phyloP scores from a whole-genome alignment of 305 asterid genomes.

The Fraxinus paxiana region DNA sequence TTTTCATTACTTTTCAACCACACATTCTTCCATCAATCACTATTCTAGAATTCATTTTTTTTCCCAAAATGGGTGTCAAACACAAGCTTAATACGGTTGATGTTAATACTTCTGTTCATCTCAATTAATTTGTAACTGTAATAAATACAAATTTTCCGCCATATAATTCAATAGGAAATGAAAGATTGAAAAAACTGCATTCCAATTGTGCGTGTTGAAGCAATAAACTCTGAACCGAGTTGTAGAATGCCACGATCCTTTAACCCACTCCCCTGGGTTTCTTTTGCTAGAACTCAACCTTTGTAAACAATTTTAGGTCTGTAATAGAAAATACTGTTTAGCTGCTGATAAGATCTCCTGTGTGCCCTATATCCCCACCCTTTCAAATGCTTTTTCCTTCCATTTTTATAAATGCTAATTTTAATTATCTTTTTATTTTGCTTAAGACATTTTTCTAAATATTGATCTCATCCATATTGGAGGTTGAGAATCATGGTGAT shows the following conservation, averaged over 20 bases:
- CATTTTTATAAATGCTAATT: neutral
- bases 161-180: neutral
- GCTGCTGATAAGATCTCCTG: neutral
- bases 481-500: neutral
- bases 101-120: neutral
- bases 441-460: neutral
- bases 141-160: neutral
- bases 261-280: neutral
- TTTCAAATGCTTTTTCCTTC: neutral
- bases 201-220: neutral
- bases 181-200: neutral
- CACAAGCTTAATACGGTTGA: neutral
- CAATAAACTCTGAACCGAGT: neutral
- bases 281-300: neutral
- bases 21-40: too few species aligned
- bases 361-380: neutral
- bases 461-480: neutral
- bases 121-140: neutral
- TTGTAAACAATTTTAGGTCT: neutral
- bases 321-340: neutral
- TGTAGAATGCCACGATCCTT: neutral
- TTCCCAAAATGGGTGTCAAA: too few species aligned
- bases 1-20: too few species aligned
- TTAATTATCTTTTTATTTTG: neutral
- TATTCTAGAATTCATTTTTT: too few species aligned